phyloP scores from a whole-genome alignment of 768 basidiomycete species.

The Collybiopsis luxurians region DNA sequence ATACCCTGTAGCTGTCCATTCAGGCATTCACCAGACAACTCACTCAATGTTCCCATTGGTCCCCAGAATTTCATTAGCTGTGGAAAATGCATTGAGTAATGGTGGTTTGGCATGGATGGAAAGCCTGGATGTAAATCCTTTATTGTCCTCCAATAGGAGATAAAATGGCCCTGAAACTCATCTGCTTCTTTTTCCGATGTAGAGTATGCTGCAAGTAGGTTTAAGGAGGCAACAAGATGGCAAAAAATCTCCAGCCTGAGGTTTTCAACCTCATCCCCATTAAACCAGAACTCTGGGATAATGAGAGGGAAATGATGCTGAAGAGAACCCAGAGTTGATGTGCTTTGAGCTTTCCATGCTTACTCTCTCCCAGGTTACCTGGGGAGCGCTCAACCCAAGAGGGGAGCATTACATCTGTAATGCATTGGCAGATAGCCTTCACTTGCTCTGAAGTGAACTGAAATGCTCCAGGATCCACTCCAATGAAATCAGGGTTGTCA shows the following conservation, averaged over 20 bases:
- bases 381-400: slow-evolving; percentile 22
- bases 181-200: slow-evolving; percentile 20
- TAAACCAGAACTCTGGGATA: slow-evolving; percentile 26
- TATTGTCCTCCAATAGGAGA: slow-evolving; percentile 18
- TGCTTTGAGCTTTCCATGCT: slow-evolving; percentile 33
- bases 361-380: slow-evolving; percentile 26
- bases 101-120: slow-evolving; percentile 26
- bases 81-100: slow-evolving; percentile 32
- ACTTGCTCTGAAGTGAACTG: slow-evolving; percentile 8
- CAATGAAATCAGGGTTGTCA: slow-evolving; percentile 5
- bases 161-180: slow-evolving; percentile 18
- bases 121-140: slow-evolving; percentile 19
- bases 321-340: slow-evolving; percentile 25
- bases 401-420: slow-evolving; percentile 16
- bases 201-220: slow-evolving; percentile 23
- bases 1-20: slow-evolving; percentile 25
- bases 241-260: slow-evolving; percentile 19
- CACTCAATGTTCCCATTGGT: slow-evolving; percentile 23
- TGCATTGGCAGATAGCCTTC: slow-evolving; percentile 14
- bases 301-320: slow-evolving; percentile 23
- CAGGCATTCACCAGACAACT: slow-evolving; percentile 27
- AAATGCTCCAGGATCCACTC: slow-evolving; percentile 2
- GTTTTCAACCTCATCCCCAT: not conserved
- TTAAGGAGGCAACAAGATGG: slow-evolving; percentile 21
- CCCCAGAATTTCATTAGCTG: slow-evolving; percentile 27